Evolutionary conservation across 192 early-diverging fungal genomes (phyloP).

Genomic region (Coemansia sp.): DNA sequence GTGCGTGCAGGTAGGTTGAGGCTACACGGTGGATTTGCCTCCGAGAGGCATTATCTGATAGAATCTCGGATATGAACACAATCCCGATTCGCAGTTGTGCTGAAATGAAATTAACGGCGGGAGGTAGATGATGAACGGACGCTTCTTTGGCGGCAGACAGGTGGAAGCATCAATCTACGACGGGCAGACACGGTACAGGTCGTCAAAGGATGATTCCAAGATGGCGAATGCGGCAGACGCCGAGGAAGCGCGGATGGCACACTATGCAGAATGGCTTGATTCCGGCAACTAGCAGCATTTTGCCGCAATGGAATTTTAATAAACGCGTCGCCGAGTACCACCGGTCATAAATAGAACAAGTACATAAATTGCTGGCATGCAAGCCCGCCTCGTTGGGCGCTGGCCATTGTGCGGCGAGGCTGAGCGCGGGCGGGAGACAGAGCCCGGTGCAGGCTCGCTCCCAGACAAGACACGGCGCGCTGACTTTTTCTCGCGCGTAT

Average conservation of each 20-base stretch:
- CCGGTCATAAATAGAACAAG: background rate
- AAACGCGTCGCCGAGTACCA: too few relatives aligned
- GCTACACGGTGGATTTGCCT: background rate
- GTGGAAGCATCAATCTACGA: constrained; percentile 76
- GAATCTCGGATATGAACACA: background rate
- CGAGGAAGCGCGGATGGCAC: constrained; percentile 77
- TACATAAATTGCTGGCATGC: too few relatives aligned
- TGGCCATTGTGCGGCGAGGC: too few relatives aligned
- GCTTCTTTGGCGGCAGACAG: constrained; percentile 83
- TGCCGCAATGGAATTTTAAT: background rate
- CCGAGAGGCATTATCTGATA: too few relatives aligned
- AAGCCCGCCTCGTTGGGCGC: too few relatives aligned
- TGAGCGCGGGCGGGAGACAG: too few relatives aligned
- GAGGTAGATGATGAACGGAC: constrained; percentile 82
- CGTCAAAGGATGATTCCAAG: background rate
- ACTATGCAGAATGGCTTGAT: constrained; percentile 90
- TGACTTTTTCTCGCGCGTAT: too few relatives aligned
- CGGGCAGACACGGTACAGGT: constrained; percentile 75
- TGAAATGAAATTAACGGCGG: too few relatives aligned
- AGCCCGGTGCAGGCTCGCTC: too few relatives aligned
- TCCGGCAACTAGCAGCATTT: constrained; percentile 5
- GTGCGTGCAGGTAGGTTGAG: constrained; percentile 73
- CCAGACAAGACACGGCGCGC: too few relatives aligned
- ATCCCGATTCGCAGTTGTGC: background rate
- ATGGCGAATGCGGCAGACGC: constrained; percentile 35